phyloP scores from a whole-genome alignment of 768 basidiomycete species.

The Russula sp. region DNA sequence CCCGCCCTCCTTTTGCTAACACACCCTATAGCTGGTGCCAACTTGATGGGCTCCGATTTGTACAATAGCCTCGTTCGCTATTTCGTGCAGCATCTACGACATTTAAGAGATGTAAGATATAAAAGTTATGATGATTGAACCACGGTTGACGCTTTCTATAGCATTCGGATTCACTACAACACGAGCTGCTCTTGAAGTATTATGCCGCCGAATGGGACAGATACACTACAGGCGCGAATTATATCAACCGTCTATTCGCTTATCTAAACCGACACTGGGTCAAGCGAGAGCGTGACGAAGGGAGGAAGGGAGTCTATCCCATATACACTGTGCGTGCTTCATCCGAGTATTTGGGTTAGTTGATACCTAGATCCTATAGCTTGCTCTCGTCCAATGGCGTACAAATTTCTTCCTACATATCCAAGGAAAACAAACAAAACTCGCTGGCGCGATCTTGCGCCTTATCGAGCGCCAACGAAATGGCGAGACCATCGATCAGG shows the following conservation, averaged over 20 bases:
- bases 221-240: slow-evolving; percentile 95
- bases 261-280: slow-evolving; percentile 99
- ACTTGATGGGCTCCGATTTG: slow-evolving; percentile 95
- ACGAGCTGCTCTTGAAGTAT: slow-evolving; percentile 84
- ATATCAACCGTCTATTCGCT: slow-evolving; percentile 95
- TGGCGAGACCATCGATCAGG: slow-evolving; percentile 90
- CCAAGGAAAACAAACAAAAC: slow-evolving; percentile 76
- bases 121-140: slow-evolving; percentile 34
- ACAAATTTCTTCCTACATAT: slow-evolving; percentile 83
- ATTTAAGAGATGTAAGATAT: slow-evolving; percentile 53
- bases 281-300: slow-evolving; percentile 95
- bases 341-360: not conserved
- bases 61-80: slow-evolving; percentile 94
- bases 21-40: slow-evolving; percentile 68
- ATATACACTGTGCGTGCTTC: slow-evolving; percentile 81
- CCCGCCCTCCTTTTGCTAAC: slow-evolving; percentile 2
- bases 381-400: slow-evolving; percentile 97
- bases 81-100: slow-evolving; percentile 78
- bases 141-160: slow-evolving; percentile 37
- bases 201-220: slow-evolving; percentile 94
- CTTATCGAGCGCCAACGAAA: slow-evolving; percentile 93
- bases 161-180: slow-evolving; percentile 77
- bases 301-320: slow-evolving; percentile 88
- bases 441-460: slow-evolving; percentile 82
- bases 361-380: slow-evolving; percentile 42